Evolutionary conservation across 163 green algal species (phyloP).

Genomic region (Trebouxia gelatinosa): DNA sequence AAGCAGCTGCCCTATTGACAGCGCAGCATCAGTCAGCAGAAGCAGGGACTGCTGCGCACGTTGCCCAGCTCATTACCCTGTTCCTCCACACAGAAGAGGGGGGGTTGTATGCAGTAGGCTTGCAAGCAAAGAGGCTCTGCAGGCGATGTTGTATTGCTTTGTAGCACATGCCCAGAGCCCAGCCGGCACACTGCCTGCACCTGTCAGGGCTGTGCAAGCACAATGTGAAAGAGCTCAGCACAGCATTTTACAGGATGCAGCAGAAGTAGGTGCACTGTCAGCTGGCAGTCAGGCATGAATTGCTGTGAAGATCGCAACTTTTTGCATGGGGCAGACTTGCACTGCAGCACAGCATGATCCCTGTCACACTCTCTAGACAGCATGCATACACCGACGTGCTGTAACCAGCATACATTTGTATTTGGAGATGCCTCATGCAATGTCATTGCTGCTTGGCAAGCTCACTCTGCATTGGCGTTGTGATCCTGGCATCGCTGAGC

Average conservation of each 20-base stretch:
- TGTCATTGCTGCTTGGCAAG: no score
- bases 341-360: background rate
- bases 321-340: background rate
- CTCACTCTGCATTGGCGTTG: no score
- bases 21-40: background rate
- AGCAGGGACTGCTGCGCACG: background rate
- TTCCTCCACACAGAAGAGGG: background rate
- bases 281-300: background rate
- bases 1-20: no score
- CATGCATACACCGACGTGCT: no score
- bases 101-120: no score
- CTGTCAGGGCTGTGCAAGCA: background rate
- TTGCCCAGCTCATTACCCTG: constrained; percentile 7
- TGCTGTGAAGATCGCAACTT: background rate
- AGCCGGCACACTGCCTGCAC: background rate
- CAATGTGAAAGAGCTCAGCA: background rate
- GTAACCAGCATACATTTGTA: no score
- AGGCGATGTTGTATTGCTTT: constrained; percentile 16
- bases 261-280: constrained; percentile 4
- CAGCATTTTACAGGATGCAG: constrained; percentile 11
- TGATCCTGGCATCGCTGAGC: no score
- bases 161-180: background rate
- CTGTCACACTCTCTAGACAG: no score
- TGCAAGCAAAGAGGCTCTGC: background rate
- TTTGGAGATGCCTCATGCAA: no score